Evolutionary conservation across 2,329 filamentous ascomycete species (phyloP), one percentile per base, ranked within the genome.

Genomic region (Fusarium proliferatum): DNA sequence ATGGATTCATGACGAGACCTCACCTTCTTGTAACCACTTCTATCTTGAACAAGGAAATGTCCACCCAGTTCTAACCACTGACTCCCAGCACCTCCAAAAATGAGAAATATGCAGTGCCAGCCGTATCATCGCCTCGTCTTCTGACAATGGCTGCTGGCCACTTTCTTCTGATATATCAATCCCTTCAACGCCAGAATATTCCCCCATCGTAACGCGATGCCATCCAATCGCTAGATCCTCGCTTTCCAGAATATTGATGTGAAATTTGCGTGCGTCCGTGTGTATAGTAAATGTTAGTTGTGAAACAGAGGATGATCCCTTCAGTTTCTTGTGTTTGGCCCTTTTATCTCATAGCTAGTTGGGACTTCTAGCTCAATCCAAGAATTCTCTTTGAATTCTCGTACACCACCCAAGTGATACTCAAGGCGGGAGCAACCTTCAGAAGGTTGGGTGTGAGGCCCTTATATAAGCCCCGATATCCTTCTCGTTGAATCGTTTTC

Each of bases 361-460:
- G 15, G 13, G 33, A 17, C 30, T 23, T 48, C 72, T 67, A 82
- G 73, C 87, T 85, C 76, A 91, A 79, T 19, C 85, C 82, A 74
- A 97, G 86, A 39, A 93, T 81, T 77, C 88, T 89, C 86, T 97
- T 97, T 62, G 93, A 91, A 80, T 96, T 96, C 84, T 97, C 95
- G 80, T 97, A 97, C 69, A 96, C 93, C 78, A 97, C 90, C 87
- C 96, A 97, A 61, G 94, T 95, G 81, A 99, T 98, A 78, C 95
- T 97, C 61, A 99, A 92, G 36, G 96, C 95, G 5, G 96, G 96
- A 15, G 96, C 95, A 41, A 99, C 96, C 86, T 99, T 99, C 77
- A 99, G 87, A 43, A 99, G 86, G 80, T 98, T 99, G 9, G 96
- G 96, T 46, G 96, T 97, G 73, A 98, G 86, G 3, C 96, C 96